phyloP scores from a whole-genome alignment of 176 grass and related monocot species.

The Phoenix roebelenii region DNA sequence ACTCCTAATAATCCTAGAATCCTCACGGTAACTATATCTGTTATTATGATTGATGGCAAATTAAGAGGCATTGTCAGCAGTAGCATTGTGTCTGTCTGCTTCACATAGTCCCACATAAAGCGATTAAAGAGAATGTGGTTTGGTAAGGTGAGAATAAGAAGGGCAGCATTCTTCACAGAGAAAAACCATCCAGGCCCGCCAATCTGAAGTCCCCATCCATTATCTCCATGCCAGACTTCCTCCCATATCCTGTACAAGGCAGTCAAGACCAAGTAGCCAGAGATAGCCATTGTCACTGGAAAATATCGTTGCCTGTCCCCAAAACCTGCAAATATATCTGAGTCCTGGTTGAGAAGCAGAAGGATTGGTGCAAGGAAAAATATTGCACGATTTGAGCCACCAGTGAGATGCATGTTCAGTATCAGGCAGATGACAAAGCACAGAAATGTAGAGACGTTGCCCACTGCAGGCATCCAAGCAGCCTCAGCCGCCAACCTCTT shows the following conservation, averaged over 20 bases:
- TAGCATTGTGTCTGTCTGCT: slow-evolving; percentile 73
- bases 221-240: slow-evolving; percentile 56
- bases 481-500: slow-evolving; percentile 93
- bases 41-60: slow-evolving; percentile 78
- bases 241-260: slow-evolving; percentile 83
- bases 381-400: slow-evolving; percentile 86
- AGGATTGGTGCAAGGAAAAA: slow-evolving; percentile 93
- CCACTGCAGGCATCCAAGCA: slow-evolving; percentile 95
- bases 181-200: slow-evolving; percentile 79
- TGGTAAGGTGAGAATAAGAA: slow-evolving; percentile 77
- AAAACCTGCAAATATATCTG: slow-evolving; percentile 85
- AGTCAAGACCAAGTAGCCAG: slow-evolving; percentile 69
- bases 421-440: slow-evolving; percentile 88
- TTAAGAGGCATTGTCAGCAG: slow-evolving; percentile 89
- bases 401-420: slow-evolving; percentile 75
- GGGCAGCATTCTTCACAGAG: slow-evolving; percentile 68
- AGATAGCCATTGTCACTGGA: slow-evolving; percentile 63
- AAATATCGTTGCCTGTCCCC: slow-evolving; percentile 95
- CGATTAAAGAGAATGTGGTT: slow-evolving; percentile 97
- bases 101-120: slow-evolving; percentile 99
- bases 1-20: slow-evolving; percentile 84
- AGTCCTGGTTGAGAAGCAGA: slow-evolving; percentile 92
- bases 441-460: slow-evolving; percentile 75
- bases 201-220: slow-evolving; percentile 72
- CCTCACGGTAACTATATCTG: slow-evolving; percentile 70